These are phyloP conservation scores for Leonotis leonurus DNA, from an alignment of 257 asterid species.

Conservation along the genomic window DNA sequence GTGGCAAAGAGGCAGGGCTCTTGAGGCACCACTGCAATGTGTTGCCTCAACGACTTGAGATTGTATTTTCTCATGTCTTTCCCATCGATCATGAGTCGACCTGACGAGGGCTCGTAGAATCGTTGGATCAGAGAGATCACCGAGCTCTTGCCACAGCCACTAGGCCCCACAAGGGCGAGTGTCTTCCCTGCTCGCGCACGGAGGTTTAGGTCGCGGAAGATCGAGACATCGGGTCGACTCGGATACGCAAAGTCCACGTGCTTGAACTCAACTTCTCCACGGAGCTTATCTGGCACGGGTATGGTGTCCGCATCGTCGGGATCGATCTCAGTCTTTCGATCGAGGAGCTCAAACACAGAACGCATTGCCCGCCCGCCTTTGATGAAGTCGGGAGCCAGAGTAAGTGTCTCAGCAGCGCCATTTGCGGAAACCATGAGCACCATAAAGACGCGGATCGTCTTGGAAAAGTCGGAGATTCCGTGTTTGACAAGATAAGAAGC, in stretches of 20 bases:
- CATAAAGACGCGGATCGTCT: conserved; percentile 82
- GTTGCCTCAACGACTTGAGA: conserved; percentile 59
- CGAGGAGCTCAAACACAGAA: conserved; percentile 78
- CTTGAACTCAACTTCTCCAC: conserved; percentile 78
- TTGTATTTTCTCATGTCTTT: conserved; percentile 74
- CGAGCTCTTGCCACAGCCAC: conserved; percentile 85
- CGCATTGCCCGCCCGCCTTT: conserved; percentile 93
- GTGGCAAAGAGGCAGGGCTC: conserved; percentile 84
- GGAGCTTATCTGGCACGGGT: conserved; percentile 43
- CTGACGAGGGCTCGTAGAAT: conserved; percentile 79
- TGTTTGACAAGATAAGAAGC: conserved; percentile 89
- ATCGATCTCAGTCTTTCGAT: conserved; percentile 80
- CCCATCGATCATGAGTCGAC: conserved; percentile 68
- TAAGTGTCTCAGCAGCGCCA: conserved; percentile 78
- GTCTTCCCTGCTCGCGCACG: conserved; percentile 81
- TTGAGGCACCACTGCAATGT: conserved; percentile 73
- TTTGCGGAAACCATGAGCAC: conserved; percentile 87
- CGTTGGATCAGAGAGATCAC: conserved; percentile 60
- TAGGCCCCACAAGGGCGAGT: conserved; percentile 82
- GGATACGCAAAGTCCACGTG: conserved; percentile 87
- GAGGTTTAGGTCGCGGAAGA: conserved; percentile 61
- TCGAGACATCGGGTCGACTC: conserved; percentile 52
- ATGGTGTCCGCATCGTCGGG: conserved; percentile 61
- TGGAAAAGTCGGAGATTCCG: conserved; percentile 79
- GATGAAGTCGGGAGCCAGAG: conserved; percentile 76